Base-by-base conservation (phyloP, 2,329 filamentous ascomycete species). In the Colletotrichum filicis region DNA sequence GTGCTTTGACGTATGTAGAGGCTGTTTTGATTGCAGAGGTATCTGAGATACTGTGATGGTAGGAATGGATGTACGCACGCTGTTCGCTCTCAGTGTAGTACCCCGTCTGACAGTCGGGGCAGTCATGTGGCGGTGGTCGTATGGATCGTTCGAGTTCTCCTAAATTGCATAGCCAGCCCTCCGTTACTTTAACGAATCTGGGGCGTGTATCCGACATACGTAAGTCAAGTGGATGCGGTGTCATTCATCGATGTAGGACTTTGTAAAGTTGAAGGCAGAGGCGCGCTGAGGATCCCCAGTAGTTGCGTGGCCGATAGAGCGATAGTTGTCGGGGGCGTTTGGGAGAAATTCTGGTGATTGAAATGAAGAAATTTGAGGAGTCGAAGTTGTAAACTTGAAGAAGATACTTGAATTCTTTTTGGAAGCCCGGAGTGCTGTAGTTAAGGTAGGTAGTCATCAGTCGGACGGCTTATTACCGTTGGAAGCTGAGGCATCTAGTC, bases 181-280 rank as follows among this genome's bases (percentile, higher is more conserved):
- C 19, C 19, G 4, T 0, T 22, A 49, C 1, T 2, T n/a, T n/a
- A 9, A 49, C 6, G 8, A 49, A 49, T 0, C 0, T n/a, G 19
- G 42, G 42, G 42, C 42, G 42, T 22, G 19, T n/a, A 49, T 7
- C 19, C 7, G 19, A 9, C 19, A 49, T 49, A 4, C 16, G 1
- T 49, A 19, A 9, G 1, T 49, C 42, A 42, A 19, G 16, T 19
- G 37, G 0, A 19, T 9, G 42, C 7, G 42, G 19, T 49, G 5
- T 22, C 19, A 5, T 4, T 49, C 4, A 1, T 49, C 42, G 42
- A 0, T n/a, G 42, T 22, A 22, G 42, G 19, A 9, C 0, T 4
- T 49, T 49, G 42, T 49, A 22, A 22, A 5, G 42, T 22, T n/a
- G 19, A 22, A 1, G 42, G 42, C 8, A 22, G 42, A 49, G 19